Base-by-base conservation (phyloP, 1,284 basidiomycete species). In the Chalciporus piperatoides region DNA sequence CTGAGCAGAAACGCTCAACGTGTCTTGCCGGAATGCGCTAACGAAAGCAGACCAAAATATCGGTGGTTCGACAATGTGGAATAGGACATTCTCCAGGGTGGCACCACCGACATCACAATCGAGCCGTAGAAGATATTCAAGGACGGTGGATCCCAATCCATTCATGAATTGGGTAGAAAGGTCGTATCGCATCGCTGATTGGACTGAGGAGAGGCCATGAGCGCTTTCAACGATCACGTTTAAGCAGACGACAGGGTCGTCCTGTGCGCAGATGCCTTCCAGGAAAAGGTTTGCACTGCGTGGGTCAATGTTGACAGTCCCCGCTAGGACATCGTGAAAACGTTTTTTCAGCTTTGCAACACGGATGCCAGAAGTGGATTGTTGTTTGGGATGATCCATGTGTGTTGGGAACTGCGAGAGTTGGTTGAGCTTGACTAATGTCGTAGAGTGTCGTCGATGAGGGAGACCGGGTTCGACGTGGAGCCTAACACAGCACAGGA, bases 1-100 rank as follows among this genome's bases (percentile, higher is more conserved):
- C 74, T 7, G 82, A 65, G 44, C 32, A 4, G 32, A 9, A 15
- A 15, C 32, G 32, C 32, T 33, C 32, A 33, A 33, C 32, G 32
- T 32, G 30, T 32, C 14, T 32, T 53, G 50, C 17, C 60, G 52
- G 52, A 80, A 78, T 0, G 73, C 65, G 1, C 63, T 49, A 0
- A 61, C 55, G 48, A 79, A 75, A 4, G 60, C 51, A 14, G 56
- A 53, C 78, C 78, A 81, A 55, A 83, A 82, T 25, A 81, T 68
- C 0, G 80, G 73, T 0, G 82, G 80, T 0, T 80, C 71, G 2
- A 77, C 72, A 5, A 84, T 69, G 2, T 61, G 60, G 27, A 63
- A 36, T 8, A 84, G 25, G 11, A 62, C 1, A 14, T 49, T 49
- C 39, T 63, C 56, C 12, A 59, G 17, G 6, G 63, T 41, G 0